Percentiles rank a stretch among this genome's conserved stretches.
These are phyloP conservation scores for Phytopythium boreale DNA, from an alignment of 352 stramenopile genomes.

Conservation along the genomic window DNA sequence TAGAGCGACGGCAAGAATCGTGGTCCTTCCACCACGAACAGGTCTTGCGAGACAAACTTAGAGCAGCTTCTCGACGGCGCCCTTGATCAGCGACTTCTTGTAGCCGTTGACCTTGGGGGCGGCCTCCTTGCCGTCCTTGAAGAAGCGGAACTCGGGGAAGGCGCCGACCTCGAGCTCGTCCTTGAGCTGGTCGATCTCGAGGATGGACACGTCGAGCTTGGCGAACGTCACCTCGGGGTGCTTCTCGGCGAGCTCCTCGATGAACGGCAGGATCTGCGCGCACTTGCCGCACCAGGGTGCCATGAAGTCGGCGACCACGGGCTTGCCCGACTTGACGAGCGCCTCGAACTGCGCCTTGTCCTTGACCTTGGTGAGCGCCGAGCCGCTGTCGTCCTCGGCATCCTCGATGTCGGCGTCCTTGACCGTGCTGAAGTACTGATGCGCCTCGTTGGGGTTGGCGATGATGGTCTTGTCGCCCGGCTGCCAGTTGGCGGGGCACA, in stretches of 20 bases:
- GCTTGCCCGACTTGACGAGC: constrained; percentile 65
- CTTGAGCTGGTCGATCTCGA: constrained; percentile 74
- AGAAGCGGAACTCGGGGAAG: constrained; percentile 86
- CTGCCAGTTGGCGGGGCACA: constrained; percentile 93
- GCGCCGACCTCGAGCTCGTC: constrained; percentile 65
- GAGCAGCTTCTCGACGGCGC: constrained; percentile 53
- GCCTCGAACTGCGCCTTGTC: constrained; percentile 58
- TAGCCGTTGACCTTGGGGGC: constrained; percentile 71
- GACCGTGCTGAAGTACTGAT: constrained; percentile 85
- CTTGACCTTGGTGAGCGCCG: constrained; percentile 48
- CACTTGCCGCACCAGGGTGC: constrained; percentile 89
- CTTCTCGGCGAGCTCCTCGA: constrained; percentile 62
- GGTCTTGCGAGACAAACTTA: too few species aligned
- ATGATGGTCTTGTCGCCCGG: constrained; percentile 90
- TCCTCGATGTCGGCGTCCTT: constrained; percentile 35
- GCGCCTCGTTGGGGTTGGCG: constrained; percentile 72
- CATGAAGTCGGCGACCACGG: constrained; percentile 79
- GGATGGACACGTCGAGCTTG: constrained; percentile 71
- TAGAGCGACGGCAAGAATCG: background rate
- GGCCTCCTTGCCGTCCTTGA: constrained; percentile 79
- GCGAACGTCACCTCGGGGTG: constrained; percentile 73
- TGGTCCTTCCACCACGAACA: background rate
- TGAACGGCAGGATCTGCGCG: constrained; percentile 75
- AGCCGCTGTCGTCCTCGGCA: constrained; percentile 36
- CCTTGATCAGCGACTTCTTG: constrained; percentile 83